These are phyloP conservation scores for Nicotiana knightiana DNA, from an alignment of 257 asterid genomes.

Conservation along the genomic window DNA sequence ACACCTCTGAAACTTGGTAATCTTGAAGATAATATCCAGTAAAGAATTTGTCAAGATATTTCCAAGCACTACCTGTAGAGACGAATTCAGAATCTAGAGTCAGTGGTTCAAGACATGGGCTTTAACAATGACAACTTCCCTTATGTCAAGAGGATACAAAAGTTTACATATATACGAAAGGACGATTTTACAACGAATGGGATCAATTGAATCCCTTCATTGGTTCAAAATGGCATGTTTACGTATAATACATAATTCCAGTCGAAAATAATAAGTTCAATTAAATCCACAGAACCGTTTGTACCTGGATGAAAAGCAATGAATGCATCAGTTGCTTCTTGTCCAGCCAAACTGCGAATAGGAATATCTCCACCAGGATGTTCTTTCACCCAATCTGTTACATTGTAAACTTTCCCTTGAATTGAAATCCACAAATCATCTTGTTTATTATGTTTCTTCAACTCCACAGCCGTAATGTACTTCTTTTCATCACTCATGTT, in stretches of 20 bases:
- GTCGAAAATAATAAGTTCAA: not conserved
- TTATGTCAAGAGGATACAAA: no score
- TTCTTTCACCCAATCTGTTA: slow-evolving; percentile 34
- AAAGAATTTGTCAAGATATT: slow-evolving; percentile 32
- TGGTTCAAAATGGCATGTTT: no score
- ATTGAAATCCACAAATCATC: slow-evolving; percentile 41
- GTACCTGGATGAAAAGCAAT: slow-evolving; percentile 8
- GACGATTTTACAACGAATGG: no score
- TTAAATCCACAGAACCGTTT: not conserved
- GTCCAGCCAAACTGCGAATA: slow-evolving; percentile 12
- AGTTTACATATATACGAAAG: no score
- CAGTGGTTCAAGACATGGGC: not conserved
- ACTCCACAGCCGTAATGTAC: slow-evolving; percentile 28
- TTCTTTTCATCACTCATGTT: slow-evolving; percentile 16
- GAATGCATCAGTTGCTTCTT: slow-evolving; percentile 13
- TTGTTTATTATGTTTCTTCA: slow-evolving; percentile 27
- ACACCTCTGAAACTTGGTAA: slow-evolving; percentile 37
- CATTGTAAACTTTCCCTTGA: slow-evolving; percentile 40
- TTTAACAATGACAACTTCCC: no score
- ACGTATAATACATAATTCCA: not conserved
- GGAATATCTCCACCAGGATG: slow-evolving; percentile 46
- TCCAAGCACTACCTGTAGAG: slow-evolving; percentile 35
- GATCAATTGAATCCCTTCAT: no score
- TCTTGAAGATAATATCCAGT: slow-evolving; percentile 34
- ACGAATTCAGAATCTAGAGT: slow-evolving; percentile 15